A percentile compares a stretch with the other conserved stretches of the same genome.
Evolutionary conservation across 2,329 filamentous ascomycete genomes (phyloP).

Genomic region (Phaeoacremonium minimum): DNA sequence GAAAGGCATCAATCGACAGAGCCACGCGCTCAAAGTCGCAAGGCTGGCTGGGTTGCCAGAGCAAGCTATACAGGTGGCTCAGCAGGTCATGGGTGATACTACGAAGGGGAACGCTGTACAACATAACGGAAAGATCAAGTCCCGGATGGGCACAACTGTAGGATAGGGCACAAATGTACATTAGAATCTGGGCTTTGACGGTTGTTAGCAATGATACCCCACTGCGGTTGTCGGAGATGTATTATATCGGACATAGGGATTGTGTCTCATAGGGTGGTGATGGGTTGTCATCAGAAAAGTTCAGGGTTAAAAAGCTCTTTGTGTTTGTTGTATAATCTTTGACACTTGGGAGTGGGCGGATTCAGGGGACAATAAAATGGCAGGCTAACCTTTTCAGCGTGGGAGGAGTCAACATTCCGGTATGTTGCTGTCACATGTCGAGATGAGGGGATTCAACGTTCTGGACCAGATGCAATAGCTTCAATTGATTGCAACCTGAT

Average conservation of each 20-base stretch:
- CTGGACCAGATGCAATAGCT: too few species aligned
- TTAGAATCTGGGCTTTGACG: slow-evolving; percentile 4
- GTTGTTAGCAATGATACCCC: slow-evolving; percentile 34
- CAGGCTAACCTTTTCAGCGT: too few species aligned
- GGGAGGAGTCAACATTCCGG: too few species aligned
- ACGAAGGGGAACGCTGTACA: slow-evolving; percentile 1
- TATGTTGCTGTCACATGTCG: too few species aligned
- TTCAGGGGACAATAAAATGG: slow-evolving; percentile 8
- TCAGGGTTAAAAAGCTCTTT: slow-evolving; percentile 70
- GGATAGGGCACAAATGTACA: neutral
- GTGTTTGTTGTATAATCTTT: slow-evolving; percentile 52
- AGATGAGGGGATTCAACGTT: too few species aligned
- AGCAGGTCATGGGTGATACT: slow-evolving; percentile 31
- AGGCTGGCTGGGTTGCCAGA: slow-evolving; percentile 77
- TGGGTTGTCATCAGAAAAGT: slow-evolving; percentile 52
- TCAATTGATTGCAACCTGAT: too few species aligned
- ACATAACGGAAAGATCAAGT: neutral
- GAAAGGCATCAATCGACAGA: slow-evolving; percentile 77
- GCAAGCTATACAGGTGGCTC: slow-evolving; percentile 65
- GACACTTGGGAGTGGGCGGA: slow-evolving; percentile 21
- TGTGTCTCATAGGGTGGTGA: slow-evolving; percentile 55
- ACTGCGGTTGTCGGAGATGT: slow-evolving; percentile 12
- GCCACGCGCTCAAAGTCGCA: slow-evolving; percentile 94
- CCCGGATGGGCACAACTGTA: neutral
- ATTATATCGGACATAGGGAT: slow-evolving; percentile 9